phyloP scores from a whole-genome alignment of 148 eudicot species.

The Vaccinium vitisidaea region DNA sequence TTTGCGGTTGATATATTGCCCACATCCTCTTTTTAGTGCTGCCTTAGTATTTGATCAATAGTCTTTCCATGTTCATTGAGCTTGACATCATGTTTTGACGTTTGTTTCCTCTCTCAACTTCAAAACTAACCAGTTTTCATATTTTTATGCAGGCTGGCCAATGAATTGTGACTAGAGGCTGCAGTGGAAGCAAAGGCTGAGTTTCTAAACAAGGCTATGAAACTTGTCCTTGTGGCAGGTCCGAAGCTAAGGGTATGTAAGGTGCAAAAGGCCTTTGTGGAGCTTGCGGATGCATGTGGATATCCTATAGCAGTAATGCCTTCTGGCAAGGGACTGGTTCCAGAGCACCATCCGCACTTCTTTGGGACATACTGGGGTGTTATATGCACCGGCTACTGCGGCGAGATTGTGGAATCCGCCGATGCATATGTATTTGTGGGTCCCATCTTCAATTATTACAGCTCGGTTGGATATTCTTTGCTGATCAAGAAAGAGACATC shows the following conservation, averaged over 20 bases:
- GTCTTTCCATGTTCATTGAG: background rate
- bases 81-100: background rate
- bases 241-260: too few relatives aligned
- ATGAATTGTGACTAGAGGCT: conserved; percentile 67
- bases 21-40: too few relatives aligned
- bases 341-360: conserved; percentile 64
- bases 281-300: too few relatives aligned
- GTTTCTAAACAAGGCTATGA: conserved; percentile 75
- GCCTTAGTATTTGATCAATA: too few relatives aligned
- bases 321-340: background rate
- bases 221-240: conserved; percentile 65
- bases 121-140: background rate
- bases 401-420: conserved; percentile 57
- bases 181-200: conserved; percentile 74
- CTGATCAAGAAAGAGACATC: conserved; percentile 29
- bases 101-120: background rate
- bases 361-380: conserved; percentile 90
- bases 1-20: too few relatives aligned
- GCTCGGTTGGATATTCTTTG: conserved; percentile 83
- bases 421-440: conserved; percentile 81
- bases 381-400: conserved; percentile 57
- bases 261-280: too few relatives aligned
- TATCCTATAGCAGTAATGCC: too few relatives aligned
- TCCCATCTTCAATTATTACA: conserved; percentile 76
- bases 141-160: conserved; percentile 47